Evolutionary conservation across 768 basidiomycete species (phyloP).

Genomic region (Lentinula aciculospora): DNA sequence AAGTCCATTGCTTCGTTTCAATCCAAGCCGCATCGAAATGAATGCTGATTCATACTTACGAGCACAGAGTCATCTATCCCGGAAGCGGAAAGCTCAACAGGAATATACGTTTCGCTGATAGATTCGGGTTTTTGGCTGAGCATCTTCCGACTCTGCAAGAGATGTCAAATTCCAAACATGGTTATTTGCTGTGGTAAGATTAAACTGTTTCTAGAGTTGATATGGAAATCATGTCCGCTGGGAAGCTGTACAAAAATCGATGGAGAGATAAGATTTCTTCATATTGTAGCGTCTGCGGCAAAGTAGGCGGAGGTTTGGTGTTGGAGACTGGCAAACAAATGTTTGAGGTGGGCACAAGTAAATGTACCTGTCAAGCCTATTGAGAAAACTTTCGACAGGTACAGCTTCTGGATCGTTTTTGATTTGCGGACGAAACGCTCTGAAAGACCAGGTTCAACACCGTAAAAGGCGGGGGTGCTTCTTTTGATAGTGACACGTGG

Average conservation of each 20-base stretch:
- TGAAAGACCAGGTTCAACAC: neutral
- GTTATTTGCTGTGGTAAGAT: slow-evolving; percentile 1
- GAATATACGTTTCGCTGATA: slow-evolving; percentile 1
- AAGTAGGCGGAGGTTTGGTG: neutral
- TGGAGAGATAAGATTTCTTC: neutral
- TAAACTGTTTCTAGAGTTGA: neutral
- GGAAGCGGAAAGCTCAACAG: slow-evolving; percentile 7
- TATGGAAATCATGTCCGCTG: neutral
- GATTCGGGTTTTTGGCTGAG: slow-evolving; percentile 3
- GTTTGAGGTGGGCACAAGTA: slow-evolving; percentile 1
- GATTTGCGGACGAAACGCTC: neutral
- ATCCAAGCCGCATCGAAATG: neutral
- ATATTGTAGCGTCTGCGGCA: neutral
- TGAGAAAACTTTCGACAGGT: neutral
- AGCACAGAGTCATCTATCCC: neutral
- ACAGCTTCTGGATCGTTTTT: neutral
- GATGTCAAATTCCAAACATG: neutral
- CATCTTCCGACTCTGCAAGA: neutral
- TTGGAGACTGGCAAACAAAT: neutral
- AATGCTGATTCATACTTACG: neutral
- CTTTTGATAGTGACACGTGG: neutral
- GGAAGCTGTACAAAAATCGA: neutral
- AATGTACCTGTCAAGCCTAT: neutral
- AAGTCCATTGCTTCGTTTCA: neutral
- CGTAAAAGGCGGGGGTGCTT: neutral